Conservation (phyloP, 148 eudicot genomes). For the Rhododendron ovatum region DNA sequence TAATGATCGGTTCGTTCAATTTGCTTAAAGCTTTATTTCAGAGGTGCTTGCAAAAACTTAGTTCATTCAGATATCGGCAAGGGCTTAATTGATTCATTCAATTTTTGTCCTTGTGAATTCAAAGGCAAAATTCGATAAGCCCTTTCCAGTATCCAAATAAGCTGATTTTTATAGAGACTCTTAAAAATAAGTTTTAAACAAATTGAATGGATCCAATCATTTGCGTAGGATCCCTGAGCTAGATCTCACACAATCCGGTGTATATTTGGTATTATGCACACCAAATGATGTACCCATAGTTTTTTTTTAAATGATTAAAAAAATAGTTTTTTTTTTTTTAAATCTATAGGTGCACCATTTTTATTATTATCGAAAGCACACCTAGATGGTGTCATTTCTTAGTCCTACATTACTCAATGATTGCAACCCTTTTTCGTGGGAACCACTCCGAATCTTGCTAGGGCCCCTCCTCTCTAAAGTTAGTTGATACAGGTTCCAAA, state of each 20-base stretch:
- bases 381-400: background rate
- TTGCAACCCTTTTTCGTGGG: constrained; percentile 19
- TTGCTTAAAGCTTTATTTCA: background rate
- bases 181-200: too few relatives aligned
- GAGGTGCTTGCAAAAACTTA: background rate
- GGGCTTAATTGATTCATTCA: background rate
- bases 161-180: background rate
- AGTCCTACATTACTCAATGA: constrained; percentile 13
- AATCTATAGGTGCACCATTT: background rate
- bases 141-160: too few relatives aligned
- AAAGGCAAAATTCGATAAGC: too few relatives aligned
- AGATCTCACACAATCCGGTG: background rate
- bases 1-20: background rate
- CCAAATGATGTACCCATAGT: too few relatives aligned
- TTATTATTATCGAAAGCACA: background rate
- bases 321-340: too few relatives aligned
- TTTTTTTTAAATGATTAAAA: too few relatives aligned
- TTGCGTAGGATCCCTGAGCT: too few relatives aligned
- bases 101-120: too few relatives aligned
- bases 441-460: constrained; percentile 11
- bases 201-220: background rate
- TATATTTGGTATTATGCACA: background rate
- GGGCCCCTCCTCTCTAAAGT: constrained; percentile 8
- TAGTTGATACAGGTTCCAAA: constrained; percentile 2
- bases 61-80: background rate